Evolutionary conservation across 1,284 basidiomycete species (phyloP).

Genomic region (Ceratobasidium sp.): DNA sequence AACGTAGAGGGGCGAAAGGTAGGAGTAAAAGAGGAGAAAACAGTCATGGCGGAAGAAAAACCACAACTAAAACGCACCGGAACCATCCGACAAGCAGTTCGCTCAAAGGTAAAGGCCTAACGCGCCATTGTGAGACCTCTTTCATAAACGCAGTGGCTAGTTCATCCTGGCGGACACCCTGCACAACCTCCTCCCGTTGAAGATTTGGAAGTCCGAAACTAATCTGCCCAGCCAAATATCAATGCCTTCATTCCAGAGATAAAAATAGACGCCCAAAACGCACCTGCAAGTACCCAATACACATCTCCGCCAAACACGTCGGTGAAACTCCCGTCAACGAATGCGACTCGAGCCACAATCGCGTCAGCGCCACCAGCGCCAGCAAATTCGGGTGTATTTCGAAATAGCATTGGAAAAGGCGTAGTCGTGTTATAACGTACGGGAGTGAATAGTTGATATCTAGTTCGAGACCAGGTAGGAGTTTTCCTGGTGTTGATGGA

Average conservation of each 20-base stretch:
- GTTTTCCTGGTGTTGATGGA: slow-evolving; percentile 29
- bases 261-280: background rate
- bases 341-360: slow-evolving; percentile 38
- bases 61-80: slow-evolving; percentile 8
- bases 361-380: slow-evolving; percentile 9
- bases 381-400: slow-evolving; percentile 36
- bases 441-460: slow-evolving; percentile 39
- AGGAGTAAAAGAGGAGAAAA: too few relatives aligned
- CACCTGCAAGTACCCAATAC: slow-evolving; percentile 40
- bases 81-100: slow-evolving; percentile 38
- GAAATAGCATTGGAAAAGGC: slow-evolving; percentile 39
- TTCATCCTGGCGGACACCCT: slow-evolving; percentile 28
- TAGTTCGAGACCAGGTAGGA: slow-evolving; percentile 28
- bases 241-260: too few relatives aligned
- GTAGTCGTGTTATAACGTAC: slow-evolving; percentile 32
- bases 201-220: slow-evolving; percentile 36
- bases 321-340: slow-evolving; percentile 8
- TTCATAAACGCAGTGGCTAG: slow-evolving; percentile 4
- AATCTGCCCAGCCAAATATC: slow-evolving; percentile 2
- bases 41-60: too few relatives aligned
- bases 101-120: slow-evolving; percentile 20
- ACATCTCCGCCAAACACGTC: slow-evolving; percentile 28
- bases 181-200: slow-evolving; percentile 31
- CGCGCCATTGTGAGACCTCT: slow-evolving; percentile 23
- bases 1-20: too few relatives aligned